phyloP scores from a whole-genome alignment of 306 rosid species.

The Trifolium repens region DNA sequence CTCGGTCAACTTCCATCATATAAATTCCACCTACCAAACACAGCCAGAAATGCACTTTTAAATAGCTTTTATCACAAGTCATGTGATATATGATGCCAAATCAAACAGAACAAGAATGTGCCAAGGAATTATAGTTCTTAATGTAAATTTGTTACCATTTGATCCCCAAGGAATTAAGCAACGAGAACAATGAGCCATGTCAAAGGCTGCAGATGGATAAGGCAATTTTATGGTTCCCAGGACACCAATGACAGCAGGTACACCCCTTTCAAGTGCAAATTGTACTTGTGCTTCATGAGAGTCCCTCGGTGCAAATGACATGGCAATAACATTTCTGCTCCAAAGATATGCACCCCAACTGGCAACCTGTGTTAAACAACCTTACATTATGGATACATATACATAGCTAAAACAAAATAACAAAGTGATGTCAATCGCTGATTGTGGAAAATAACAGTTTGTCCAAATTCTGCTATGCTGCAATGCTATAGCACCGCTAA shows the following conservation, averaged over 20 bases:
- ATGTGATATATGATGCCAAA: conserved; percentile 17
- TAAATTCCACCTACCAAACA: conserved; percentile 75
- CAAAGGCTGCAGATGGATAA: conserved; percentile 92
- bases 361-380: conserved; percentile 69
- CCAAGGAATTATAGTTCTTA: background rate
- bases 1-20: conserved; percentile 93
- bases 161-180: conserved; percentile 95
- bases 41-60: conserved; percentile 32
- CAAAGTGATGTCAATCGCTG: background rate
- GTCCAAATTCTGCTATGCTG: background rate
- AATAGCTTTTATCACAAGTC: conserved; percentile 28
- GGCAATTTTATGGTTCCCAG: conserved; percentile 86
- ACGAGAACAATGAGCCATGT: conserved; percentile 99
- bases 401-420: conserved; percentile 31
- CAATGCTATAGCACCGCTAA: background rate
- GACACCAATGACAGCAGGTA: conserved; percentile 94
- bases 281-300: conserved; percentile 98
- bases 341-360: conserved; percentile 98
- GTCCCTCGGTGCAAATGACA: conserved; percentile 98
- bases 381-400: conserved; percentile 22
- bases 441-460: background rate
- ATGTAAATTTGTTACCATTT: conserved; percentile 66
- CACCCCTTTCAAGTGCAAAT: conserved; percentile 98
- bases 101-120: conserved; percentile 33
- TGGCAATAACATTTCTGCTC: conserved; percentile 86